A percentile compares a stretch with the other conserved stretches of the same genome.
Conservation (phyloP, 768 basidiomycete species). For the Rhodosporidiobolus odoratus region DNA sequence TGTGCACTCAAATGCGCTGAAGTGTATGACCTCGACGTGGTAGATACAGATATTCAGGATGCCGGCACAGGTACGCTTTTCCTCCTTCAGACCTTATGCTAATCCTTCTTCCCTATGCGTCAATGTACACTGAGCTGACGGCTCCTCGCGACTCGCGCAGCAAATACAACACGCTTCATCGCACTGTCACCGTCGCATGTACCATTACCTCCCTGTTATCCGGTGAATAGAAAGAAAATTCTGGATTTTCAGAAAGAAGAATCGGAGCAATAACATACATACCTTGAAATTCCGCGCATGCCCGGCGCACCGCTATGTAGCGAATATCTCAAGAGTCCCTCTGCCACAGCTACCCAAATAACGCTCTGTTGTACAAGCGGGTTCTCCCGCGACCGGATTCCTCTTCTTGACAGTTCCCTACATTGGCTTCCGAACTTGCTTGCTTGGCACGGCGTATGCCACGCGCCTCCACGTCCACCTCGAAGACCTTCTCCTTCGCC, state of each 20-base stretch:
- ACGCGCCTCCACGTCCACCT: neutral
- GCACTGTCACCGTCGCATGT: neutral
- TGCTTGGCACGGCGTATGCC: neutral
- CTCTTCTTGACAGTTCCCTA: too few relatives aligned
- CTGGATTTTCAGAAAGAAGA: neutral
- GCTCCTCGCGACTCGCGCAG: constrained; percentile 3
- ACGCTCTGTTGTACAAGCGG: too few relatives aligned
- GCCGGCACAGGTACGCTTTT: constrained; percentile 27
- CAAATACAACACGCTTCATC: constrained; percentile 37
- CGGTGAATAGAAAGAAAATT: neutral
- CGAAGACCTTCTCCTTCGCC: neutral
- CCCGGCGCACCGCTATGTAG: neutral
- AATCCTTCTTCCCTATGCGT: neutral
- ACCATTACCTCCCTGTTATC: neutral
- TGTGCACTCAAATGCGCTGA: constrained; percentile 39
- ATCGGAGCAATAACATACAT: constrained; percentile 1
- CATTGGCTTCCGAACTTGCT: neutral
- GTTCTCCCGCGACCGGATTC: too few relatives aligned
- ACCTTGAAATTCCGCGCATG: neutral
- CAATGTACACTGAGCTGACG: neutral
- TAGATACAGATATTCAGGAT: constrained; percentile 41
- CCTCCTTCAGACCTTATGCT: neutral
- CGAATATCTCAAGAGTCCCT: neutral
- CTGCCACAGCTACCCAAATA: neutral
- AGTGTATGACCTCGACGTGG: constrained; percentile 34